phyloP scores from a whole-genome alignment of 2,329 filamentous ascomycete genomes.

The Bimuria novae-zelandiae region DNA sequence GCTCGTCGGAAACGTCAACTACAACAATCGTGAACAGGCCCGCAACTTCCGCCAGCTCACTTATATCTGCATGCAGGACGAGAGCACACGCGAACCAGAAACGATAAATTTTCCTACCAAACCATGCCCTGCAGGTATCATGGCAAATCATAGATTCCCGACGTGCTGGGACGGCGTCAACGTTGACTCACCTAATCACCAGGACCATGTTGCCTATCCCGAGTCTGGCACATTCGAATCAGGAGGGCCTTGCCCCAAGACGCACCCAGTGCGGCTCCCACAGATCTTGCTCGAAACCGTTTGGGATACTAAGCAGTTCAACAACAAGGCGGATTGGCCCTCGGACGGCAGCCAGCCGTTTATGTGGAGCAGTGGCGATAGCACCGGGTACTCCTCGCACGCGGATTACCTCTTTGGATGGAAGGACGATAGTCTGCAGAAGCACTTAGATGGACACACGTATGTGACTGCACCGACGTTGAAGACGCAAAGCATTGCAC shows the following conservation, averaged over 20 bases:
- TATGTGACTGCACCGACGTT: conserved; percentile 36
- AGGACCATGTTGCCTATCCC: conserved; percentile 54
- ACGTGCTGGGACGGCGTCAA: conserved; percentile 57
- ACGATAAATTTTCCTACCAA: conserved; percentile 43
- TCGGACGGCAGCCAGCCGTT: conserved; percentile 39
- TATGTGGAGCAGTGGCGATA: conserved; percentile 37
- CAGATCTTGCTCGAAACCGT: conserved; percentile 41
- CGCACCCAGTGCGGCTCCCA: conserved; percentile 35
- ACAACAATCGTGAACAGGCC: conserved; percentile 28
- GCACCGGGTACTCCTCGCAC: conserved; percentile 33
- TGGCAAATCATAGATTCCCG: conserved; percentile 7
- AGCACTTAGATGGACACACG: conserved; percentile 35
- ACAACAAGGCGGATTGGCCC: conserved; percentile 40
- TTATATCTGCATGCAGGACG: conserved; percentile 36
- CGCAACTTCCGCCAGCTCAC: conserved; percentile 38
- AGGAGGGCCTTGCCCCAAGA: conserved; percentile 32
- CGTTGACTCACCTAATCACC: conserved; percentile 59
- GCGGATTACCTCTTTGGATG: conserved; percentile 42
- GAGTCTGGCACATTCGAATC: conserved; percentile 39
- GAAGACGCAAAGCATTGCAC: conserved; percentile 40
- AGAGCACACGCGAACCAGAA: conserved; percentile 41
- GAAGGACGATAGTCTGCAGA: conserved; percentile 36
- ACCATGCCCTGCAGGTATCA: conserved; percentile 50
- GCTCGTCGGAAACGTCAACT: conserved; percentile 50
- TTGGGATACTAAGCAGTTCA: conserved; percentile 39